These are phyloP conservation scores for Pseudocercospora pini-densiflorae DNA, from an alignment of 2,329 filamentous ascomycete genomes.

Conservation along the genomic window DNA sequence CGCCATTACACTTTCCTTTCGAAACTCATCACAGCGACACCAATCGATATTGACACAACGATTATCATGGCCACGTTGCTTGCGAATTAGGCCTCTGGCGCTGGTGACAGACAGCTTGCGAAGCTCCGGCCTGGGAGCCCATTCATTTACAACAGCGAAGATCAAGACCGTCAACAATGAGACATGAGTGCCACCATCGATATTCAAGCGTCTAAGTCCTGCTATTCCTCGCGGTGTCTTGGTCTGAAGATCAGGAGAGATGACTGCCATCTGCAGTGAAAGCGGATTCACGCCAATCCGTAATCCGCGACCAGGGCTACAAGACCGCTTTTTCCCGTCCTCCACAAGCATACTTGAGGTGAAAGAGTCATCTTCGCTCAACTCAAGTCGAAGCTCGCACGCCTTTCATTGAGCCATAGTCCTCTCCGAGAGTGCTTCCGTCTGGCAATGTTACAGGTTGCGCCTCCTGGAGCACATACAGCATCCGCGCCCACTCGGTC, in stretches of 20 bases:
- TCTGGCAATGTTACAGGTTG: constrained; percentile 6
- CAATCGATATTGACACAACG: not conserved
- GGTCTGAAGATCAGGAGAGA: not conserved
- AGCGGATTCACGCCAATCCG: not conserved
- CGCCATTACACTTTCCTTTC: not conserved
- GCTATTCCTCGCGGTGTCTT: not conserved
- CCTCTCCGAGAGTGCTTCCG: constrained; percentile 6
- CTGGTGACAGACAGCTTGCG: too few relatives aligned
- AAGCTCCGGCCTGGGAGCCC: too few relatives aligned
- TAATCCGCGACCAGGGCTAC: not conserved
- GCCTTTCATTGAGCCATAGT: constrained; percentile 11
- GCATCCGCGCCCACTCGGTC: constrained; percentile 28
- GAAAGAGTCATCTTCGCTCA: too few relatives aligned
- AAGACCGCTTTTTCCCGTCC: not conserved
- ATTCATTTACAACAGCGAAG: too few relatives aligned
- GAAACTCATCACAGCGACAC: not conserved
- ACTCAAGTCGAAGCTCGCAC: constrained; percentile 1
- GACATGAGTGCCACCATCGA: not conserved
- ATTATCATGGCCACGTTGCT: not conserved
- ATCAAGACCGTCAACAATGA: not conserved
- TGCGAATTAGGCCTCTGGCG: too few relatives aligned
- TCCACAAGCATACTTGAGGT: not conserved
- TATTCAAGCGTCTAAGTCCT: not conserved
- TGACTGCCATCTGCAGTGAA: not conserved
- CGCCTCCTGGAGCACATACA: constrained; percentile 16